A percentile compares a stretch with the other conserved stretches of the same genome.
phyloP scores from a whole-genome alignment of 371 early-diverging fungal species.

The Rhizomucor pusillus region DNA sequence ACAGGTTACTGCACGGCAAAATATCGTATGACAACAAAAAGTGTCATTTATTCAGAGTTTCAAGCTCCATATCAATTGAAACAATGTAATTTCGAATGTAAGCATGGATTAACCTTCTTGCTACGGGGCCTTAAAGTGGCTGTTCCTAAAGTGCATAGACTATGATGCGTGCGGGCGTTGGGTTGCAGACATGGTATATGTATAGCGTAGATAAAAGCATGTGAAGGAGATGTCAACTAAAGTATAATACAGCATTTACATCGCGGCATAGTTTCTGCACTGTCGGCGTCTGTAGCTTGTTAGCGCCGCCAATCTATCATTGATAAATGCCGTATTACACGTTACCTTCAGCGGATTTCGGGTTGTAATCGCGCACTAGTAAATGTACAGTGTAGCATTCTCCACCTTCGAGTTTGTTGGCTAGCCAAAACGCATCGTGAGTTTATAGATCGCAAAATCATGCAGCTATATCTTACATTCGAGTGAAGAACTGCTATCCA shows the following conservation, averaged over 20 bases:
- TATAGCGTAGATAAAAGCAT: no score
- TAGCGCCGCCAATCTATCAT: background rate
- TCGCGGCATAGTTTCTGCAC: slow-evolving; percentile 12
- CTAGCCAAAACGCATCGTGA: background rate
- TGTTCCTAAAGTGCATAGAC: no score
- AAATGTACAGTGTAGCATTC: slow-evolving; percentile 17
- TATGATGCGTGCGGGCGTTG: no score
- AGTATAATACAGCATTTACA: slow-evolving; percentile 25
- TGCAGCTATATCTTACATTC: slow-evolving; percentile 16
- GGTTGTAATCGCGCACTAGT: slow-evolving; percentile 13
- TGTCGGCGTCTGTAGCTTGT: slow-evolving; percentile 10
- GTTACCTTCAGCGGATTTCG: slow-evolving; percentile 15
- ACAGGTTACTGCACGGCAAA: no score
- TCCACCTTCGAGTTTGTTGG: slow-evolving; percentile 16
- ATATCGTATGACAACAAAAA: no score
- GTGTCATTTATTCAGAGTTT: no score
- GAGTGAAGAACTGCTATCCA: slow-evolving; percentile 21
- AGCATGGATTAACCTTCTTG: no score
- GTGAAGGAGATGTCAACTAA: background rate
- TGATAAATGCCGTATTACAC: background rate
- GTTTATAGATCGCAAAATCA: background rate
- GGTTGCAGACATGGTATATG: no score
- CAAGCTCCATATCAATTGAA: no score
- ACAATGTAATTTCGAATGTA: no score
- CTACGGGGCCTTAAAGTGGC: no score